Evolutionary conservation across 495 filamentous ascomycete genomes (phyloP), one percentile per base, ranked within the genome.

Genomic region (Aspergillus diversus): DNA sequence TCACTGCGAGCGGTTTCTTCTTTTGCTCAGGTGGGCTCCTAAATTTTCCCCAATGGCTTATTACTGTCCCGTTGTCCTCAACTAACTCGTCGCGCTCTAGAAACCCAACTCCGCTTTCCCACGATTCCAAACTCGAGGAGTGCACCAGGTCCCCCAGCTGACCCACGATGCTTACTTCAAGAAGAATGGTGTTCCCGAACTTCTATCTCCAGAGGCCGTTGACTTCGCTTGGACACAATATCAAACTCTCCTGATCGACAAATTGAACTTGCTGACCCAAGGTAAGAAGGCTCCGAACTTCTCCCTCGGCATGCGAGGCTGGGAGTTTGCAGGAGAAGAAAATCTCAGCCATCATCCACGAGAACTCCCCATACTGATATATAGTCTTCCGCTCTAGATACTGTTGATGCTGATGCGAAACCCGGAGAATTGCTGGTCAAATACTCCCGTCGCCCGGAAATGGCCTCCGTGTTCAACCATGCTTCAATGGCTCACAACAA

Each of bases 401-500:
- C 86, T 60, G 79, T 85, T 3, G 84, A 84, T 67, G 84, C 84
- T 61, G 72, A 84, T 63, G 71, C 79, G 61, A 75, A 83, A 35
- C 73, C 85, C 34, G 85, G 91, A 78, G 78, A 87, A 37, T 86
- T 97, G 74, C 71, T 92, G 69, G 78, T 96, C 71, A 81, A 83
- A 63, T 89, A 88, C 66, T 91, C 95, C 54, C 90, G 92, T 69
- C 86, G 94, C 63, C 86, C 93, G 35, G 80, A 84, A 58, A 79
- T 83, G 63, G 95, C 96, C 47, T 78, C 86, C 61, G 79, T 89
- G 64, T 99, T 99, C 86, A 99, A 99, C 83, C 86, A 94, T 70
- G 95, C 95, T 72, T 93, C 89, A 64, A 96, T 96, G 89, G 91
- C 92, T 59, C 88, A 91, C 81, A 97, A 98, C 85, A 97, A 97